Conservation (phyloP, 108 stramenopile species). For the Schizochytrium sp. region DNA sequence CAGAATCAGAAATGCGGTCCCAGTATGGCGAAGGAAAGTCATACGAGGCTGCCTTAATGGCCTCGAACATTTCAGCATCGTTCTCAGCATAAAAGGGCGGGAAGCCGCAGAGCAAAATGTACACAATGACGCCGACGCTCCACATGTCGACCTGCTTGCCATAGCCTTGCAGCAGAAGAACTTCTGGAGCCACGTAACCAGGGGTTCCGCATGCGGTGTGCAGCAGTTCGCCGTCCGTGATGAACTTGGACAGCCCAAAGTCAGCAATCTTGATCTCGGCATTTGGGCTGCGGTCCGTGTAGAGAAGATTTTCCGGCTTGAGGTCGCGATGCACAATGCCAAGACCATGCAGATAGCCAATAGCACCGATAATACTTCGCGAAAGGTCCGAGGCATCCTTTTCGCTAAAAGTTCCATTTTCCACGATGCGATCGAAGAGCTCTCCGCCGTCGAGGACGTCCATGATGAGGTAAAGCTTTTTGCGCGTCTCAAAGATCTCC, state of each 20-base stretch:
- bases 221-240: slow-evolving; percentile 29
- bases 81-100: slow-evolving; percentile 95
- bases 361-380: slow-evolving; percentile 58
- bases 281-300: slow-evolving; percentile 52
- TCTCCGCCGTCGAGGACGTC: slow-evolving; percentile 76
- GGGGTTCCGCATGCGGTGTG: slow-evolving; percentile 28
- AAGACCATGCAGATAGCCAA: slow-evolving; percentile 66
- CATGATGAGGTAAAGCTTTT: slow-evolving; percentile 37
- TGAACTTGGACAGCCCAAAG: slow-evolving; percentile 62
- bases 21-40: slow-evolving; percentile 34
- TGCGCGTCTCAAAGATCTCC: slow-evolving; percentile 33
- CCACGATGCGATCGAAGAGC: slow-evolving; percentile 81
- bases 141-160: slow-evolving; percentile 85
- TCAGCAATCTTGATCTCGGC: slow-evolving; percentile 94
- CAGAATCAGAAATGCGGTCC: slow-evolving; percentile 10
- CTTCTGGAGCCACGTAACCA: slow-evolving; percentile 26
- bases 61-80: slow-evolving; percentile 41
- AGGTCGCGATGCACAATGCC: slow-evolving; percentile 77
- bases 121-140: slow-evolving; percentile 84
- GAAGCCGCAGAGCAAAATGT: slow-evolving; percentile 93
- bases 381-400: slow-evolving; percentile 65
- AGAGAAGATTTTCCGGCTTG: slow-evolving; percentile 76
- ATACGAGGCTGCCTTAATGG: slow-evolving; percentile 27
- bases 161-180: slow-evolving; percentile 50
- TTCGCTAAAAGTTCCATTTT: slow-evolving; percentile 73